Base-by-base conservation (phyloP, 345 rosid genomes). In the Lepidium sativum region DNA sequence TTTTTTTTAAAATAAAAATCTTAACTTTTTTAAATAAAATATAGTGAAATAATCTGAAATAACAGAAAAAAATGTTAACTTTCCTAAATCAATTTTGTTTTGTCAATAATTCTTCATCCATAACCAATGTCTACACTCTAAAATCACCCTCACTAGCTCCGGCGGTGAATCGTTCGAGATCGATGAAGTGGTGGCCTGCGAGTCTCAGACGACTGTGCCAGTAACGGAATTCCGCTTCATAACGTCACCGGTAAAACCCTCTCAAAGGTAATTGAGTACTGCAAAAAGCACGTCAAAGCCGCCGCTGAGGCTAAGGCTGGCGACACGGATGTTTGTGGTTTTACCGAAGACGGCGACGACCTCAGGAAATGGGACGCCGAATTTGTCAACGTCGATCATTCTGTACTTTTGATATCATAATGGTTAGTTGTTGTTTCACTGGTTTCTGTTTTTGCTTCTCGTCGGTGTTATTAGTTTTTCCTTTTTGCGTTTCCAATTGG, bases 231-330 rank as follows among this genome's bases (percentile, higher is more conserved):
- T 38, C 97, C 95, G 2, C 62, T 85, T 23, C 89, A 89, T 5
- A 89, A 87, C 77, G 89, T 89, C 43, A 78, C 89, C 32, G 76
- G 89, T 33, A 50, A 57, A 81, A 82, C 77, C 71, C 81, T 89
- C 3, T 77, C 88, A 1, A 86, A 76, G 74, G 85, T 89, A 10
- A 82, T 89, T 45, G 95, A 89, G 80, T 89, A 82, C 78, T 83
- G 86, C 84, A 80, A 72, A 78, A 85, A 79, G 64, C 95, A 87
- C 61, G 91, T 80, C 23, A 87, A 86, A 31, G 74, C 76, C 0
- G 49, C 77, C 17, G 54, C 71, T 9, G 65, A 32, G 1, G 52
- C 51, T 13, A 57, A 59, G 9, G 21, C 71, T 29, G 80, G 52
- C 11, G 81, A 82, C 43, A 62, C 63, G 18, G 59, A 78, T 21